A percentile compares a stretch with the other conserved stretches of the same genome.
These are phyloP conservation scores for Coelastrella sp. DNA, from an alignment of 139 green algal species.

Conservation along the genomic window DNA sequence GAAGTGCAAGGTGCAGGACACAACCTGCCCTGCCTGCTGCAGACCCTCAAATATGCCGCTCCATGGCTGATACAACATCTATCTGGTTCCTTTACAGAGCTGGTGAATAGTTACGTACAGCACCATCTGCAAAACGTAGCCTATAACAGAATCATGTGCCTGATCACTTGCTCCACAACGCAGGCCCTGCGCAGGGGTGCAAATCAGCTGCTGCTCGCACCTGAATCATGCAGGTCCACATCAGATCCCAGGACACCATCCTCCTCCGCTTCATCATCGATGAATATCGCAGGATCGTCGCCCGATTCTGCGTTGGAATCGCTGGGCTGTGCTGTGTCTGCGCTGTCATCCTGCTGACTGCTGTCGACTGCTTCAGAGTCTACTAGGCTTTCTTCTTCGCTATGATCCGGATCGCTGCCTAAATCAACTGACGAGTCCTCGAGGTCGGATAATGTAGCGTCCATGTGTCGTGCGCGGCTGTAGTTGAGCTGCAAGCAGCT, in stretches of 20 bases:
- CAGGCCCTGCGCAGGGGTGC: too few relatives aligned
- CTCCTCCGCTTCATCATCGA: background rate
- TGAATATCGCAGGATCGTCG: background rate
- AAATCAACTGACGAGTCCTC: background rate
- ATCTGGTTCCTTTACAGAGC: too few relatives aligned
- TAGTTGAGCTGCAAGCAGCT: too few relatives aligned
- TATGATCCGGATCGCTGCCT: background rate
- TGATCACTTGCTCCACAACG: too few relatives aligned
- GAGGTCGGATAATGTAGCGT: background rate
- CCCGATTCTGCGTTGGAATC: background rate
- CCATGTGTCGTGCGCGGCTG: background rate
- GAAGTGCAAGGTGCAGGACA: background rate
- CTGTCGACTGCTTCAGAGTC: background rate
- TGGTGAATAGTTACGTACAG: too few relatives aligned
- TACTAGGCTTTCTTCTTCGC: background rate
- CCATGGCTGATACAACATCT: too few relatives aligned
- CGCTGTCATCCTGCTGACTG: background rate
- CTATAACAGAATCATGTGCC: too few relatives aligned
- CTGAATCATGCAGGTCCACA: background rate
- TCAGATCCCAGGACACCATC: background rate
- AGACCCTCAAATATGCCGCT: too few relatives aligned
- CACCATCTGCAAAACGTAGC: too few relatives aligned
- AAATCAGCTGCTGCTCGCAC: background rate
- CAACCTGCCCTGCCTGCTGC: too few relatives aligned
- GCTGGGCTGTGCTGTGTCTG: background rate